These are phyloP conservation scores for Auricularia sp. DNA, from an alignment of 768 basidiomycete species.

Conservation along the genomic window DNA sequence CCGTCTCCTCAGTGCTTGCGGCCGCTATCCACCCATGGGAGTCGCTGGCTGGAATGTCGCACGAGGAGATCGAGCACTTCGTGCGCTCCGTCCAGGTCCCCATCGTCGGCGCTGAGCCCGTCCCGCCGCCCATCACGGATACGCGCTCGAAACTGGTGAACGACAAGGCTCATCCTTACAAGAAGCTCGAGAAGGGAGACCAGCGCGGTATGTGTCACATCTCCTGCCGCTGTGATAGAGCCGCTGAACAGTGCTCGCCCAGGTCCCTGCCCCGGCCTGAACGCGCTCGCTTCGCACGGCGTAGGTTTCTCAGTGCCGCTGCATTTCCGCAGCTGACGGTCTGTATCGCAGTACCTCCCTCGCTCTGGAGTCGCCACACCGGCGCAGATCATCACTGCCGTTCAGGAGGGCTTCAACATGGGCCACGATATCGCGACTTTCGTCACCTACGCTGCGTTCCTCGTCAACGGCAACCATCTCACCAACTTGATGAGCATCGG, in stretches of 20 bases:
- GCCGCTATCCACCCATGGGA: neutral
- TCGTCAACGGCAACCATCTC: slow-evolving; percentile 6
- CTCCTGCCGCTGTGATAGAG: too few relatives aligned
- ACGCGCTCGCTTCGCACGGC: slow-evolving; percentile 6
- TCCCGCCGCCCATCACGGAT: slow-evolving; percentile 1
- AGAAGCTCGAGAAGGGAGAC: neutral
- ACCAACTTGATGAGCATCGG: slow-evolving; percentile 6
- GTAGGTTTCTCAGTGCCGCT: neutral
- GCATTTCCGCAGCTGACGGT: neutral
- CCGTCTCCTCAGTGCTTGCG: too few relatives aligned
- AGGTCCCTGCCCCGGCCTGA: slow-evolving; percentile 8
- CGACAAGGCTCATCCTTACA: slow-evolving; percentile 4
- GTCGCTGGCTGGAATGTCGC: slow-evolving; percentile 3
- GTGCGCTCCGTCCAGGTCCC: neutral
- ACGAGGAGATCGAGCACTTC: slow-evolving; percentile 1
- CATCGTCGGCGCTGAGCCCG: neutral
- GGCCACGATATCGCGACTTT: slow-evolving; percentile 4
- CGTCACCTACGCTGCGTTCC: slow-evolving; percentile 3
- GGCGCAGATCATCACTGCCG: slow-evolving; percentile 5
- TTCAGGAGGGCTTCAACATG: slow-evolving; percentile 9
- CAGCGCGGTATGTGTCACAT: neutral
- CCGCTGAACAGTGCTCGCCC: neutral
- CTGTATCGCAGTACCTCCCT: slow-evolving; percentile 3
- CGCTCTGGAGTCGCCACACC: slow-evolving; percentile 7
- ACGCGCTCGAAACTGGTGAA: slow-evolving; percentile 3